Evolutionary conservation across 768 basidiomycete genomes (phyloP).

Genomic region (Paxillus rubicundulus): DNA sequence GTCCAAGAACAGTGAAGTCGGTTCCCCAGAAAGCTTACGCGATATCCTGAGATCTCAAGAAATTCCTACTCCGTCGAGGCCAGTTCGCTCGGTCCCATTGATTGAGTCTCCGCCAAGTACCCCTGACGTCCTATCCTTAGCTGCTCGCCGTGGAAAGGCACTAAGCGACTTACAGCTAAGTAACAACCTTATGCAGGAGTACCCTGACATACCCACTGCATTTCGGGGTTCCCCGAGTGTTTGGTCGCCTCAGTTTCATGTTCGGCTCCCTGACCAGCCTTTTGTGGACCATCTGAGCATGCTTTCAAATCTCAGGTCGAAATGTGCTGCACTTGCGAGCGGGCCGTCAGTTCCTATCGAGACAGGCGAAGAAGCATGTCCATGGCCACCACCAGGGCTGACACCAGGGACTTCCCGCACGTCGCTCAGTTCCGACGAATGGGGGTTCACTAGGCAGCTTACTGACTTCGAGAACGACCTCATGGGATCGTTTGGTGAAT

Average conservation of each 20-base stretch:
- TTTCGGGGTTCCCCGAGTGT: slow-evolving; percentile 38
- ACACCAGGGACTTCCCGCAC: background rate
- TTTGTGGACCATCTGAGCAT: slow-evolving; percentile 36
- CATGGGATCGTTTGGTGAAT: slow-evolving; percentile 4
- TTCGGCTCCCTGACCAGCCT: slow-evolving; percentile 4
- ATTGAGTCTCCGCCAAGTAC: background rate
- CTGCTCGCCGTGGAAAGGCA: slow-evolving; percentile 39
- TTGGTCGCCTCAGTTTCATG: slow-evolving; percentile 31
- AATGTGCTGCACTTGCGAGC: slow-evolving; percentile 27
- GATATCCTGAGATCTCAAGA: slow-evolving; percentile 3
- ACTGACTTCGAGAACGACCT: slow-evolving; percentile 20
- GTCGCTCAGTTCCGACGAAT: slow-evolving; percentile 32
- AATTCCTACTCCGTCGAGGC: background rate
- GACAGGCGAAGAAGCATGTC: background rate
- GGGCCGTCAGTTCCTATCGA: slow-evolving; percentile 11
- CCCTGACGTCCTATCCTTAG: slow-evolving; percentile 27
- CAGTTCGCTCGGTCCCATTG: background rate
- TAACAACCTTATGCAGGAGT: slow-evolving; percentile 20
- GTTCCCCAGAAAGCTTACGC: background rate
- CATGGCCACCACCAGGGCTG: background rate
- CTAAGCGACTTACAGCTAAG: slow-evolving; percentile 28
- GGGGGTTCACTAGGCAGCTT: slow-evolving; percentile 36
- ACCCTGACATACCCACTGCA: slow-evolving; percentile 43
- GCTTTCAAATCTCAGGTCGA: slow-evolving; percentile 35
- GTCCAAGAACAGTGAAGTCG: background rate